These are phyloP conservation scores for Cryphonectria nitschkei DNA, from an alignment of 2,329 filamentous ascomycete species.

Conservation along the genomic window DNA sequence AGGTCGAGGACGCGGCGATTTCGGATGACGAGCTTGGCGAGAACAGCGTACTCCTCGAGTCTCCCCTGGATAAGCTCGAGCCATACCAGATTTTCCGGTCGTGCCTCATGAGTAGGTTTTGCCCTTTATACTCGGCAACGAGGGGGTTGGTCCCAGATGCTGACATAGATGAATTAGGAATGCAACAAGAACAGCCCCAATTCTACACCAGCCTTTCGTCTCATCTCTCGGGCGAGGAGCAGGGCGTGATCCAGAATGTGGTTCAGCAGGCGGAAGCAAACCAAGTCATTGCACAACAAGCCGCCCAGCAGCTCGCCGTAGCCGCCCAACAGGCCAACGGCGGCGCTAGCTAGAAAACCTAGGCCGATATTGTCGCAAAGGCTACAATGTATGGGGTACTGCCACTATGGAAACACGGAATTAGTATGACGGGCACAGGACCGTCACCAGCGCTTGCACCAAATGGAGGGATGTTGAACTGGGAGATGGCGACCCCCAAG, in stretches of 20 bases:
- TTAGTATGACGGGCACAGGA: neutral
- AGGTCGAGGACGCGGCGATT: slow-evolving; percentile 61
- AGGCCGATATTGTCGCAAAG: neutral
- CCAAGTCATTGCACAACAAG: slow-evolving; percentile 45
- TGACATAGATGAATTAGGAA: slow-evolving; percentile 53
- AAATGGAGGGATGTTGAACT: neutral
- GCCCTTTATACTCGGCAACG: neutral
- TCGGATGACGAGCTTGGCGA: slow-evolving; percentile 90
- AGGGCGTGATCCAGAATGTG: slow-evolving; percentile 77
- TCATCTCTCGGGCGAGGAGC: slow-evolving; percentile 79
- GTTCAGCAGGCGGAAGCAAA: slow-evolving; percentile 69
- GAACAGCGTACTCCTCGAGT: slow-evolving; percentile 90
- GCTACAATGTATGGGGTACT: neutral
- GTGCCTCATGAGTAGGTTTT: slow-evolving; percentile 77
- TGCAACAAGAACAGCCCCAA: slow-evolving; percentile 89
- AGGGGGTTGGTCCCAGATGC: neutral
- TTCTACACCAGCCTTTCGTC: slow-evolving; percentile 82
- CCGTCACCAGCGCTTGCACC: neutral
- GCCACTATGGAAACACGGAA: neutral
- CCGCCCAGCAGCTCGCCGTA: slow-evolving; percentile 33
- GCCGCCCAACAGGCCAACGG: slow-evolving; percentile 27
- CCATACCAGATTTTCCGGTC: slow-evolving; percentile 88
- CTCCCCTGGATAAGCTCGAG: slow-evolving; percentile 92
- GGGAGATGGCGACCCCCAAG: neutral
- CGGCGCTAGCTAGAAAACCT: slow-evolving; percentile 28